Base-by-base conservation (phyloP, 148 eudicot genomes). In the Simmondsia chinensis region DNA sequence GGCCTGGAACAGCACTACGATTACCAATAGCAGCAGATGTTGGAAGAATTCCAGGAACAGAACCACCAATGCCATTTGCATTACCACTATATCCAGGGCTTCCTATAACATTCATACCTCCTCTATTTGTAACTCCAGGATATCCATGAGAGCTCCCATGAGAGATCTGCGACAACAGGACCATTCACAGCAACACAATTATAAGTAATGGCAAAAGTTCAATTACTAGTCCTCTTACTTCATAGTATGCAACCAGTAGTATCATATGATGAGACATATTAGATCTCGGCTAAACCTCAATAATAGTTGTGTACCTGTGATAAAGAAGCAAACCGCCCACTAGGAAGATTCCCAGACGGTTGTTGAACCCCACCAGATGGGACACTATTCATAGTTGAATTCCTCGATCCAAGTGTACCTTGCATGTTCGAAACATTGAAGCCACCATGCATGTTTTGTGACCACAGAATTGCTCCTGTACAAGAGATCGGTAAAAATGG, bases 1-100 rank as follows among this genome's bases (percentile, higher is more conserved):
- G 56, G 26, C 97, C 97, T 33, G 80, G 75, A 70, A 82, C 94
- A 66, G 76, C 67, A 69, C 50, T 72, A 43, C 95, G 80, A 53
- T 82, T 91, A 50, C 94, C 86, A 53, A 91, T 80, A 34, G 81
- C 73, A 38, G 94, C 82, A 69, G 99, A 91, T 22, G 83, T 79
- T 25, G 99, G 79, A 38, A 86, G 77, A 64, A 91, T 77, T 46
- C 99, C 99, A 52, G 99, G 94, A 66, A 91, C 79, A 7, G 99
- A 91, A 54, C 95, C 94, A 44, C 94, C 89, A 56, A 79, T 79
- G 24, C 83, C 88, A 70, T 79, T 91, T 33, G 82, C 22, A 59
- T 54, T 73, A 66, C 70, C 69, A 71, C 53, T 74, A 64, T 73
- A 91, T 56, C 99, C 99, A 65, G 84, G 83, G 61, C 56, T 82